These are phyloP conservation scores for Naganishia kalamii DNA, from an alignment of 768 basidiomycete genomes.

Conservation along the genomic window DNA sequence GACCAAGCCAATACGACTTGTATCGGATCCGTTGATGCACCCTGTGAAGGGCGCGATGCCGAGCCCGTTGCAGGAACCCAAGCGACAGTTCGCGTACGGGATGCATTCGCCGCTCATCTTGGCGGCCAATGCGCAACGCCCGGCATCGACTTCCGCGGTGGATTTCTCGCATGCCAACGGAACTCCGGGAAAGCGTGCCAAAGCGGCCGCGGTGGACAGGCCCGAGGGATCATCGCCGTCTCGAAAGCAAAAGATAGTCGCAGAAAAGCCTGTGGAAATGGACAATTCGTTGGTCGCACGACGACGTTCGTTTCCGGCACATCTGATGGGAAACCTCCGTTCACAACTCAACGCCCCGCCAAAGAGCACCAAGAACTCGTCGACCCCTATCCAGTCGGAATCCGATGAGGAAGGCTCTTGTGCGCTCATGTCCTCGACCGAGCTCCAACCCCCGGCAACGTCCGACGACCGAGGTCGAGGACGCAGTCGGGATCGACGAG, in stretches of 20 bases:
- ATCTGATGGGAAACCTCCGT: slow-evolving; percentile 12
- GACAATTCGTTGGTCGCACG: slow-evolving; percentile 7
- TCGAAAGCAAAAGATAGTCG: background rate
- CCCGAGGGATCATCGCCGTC: background rate
- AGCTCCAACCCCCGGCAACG: background rate
- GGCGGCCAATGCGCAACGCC: slow-evolving; percentile 9
- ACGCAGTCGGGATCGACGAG: slow-evolving; percentile 17
- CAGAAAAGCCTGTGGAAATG: background rate
- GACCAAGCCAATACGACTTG: slow-evolving; percentile 9
- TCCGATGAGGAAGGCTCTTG: slow-evolving; percentile 15
- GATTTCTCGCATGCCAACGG: slow-evolving; percentile 16
- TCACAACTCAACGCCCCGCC: slow-evolving; percentile 13
- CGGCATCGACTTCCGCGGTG: slow-evolving; percentile 20
- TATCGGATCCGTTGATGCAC: slow-evolving; percentile 3
- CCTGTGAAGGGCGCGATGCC: background rate
- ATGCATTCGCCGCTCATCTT: slow-evolving; percentile 23
- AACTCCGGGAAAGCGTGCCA: background rate
- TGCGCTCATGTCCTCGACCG: background rate
- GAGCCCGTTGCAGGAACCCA: slow-evolving; percentile 13
- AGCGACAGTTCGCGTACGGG: slow-evolving; percentile 20
- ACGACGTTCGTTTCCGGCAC: slow-evolving; percentile 19
- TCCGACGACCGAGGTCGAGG: slow-evolving; percentile 7
- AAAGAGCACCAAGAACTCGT: background rate
- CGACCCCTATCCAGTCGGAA: background rate
- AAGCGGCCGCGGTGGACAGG: too few species aligned